phyloP scores from a whole-genome alignment of 1,284 basidiomycete genomes.

The Filobasidium uniguttulatum region DNA sequence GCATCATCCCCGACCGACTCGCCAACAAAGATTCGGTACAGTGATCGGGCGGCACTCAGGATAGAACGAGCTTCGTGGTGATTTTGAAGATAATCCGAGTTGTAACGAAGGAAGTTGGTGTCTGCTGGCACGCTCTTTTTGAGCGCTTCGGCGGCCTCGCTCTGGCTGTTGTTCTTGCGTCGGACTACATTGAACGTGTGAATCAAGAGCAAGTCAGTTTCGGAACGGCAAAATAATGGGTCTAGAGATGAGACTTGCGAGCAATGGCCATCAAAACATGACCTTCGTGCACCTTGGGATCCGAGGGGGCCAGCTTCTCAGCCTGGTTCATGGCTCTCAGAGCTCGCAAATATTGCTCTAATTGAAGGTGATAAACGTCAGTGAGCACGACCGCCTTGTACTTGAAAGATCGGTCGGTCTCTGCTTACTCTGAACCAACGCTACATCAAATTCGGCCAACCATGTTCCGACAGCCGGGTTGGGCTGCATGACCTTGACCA shows the following conservation, averaged over 20 bases:
- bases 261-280: conserved; percentile 50
- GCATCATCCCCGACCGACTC: not conserved
- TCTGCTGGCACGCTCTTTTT: conserved; percentile 3
- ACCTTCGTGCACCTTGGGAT: conserved; percentile 58
- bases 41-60: conserved; percentile 11
- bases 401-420: not conserved
- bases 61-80: conserved; percentile 11
- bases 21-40: conserved; percentile 9
- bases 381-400: not conserved
- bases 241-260: conserved; percentile 36
- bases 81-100: conserved; percentile 13
- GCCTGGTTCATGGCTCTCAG: conserved; percentile 54
- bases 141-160: not conserved
- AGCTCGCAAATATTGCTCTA: conserved; percentile 71
- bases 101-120: conserved; percentile 5
- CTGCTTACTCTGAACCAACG: conserved; percentile 61
- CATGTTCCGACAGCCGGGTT: conserved; percentile 49
- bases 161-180: not conserved
- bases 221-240: not conserved
- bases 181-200: not conserved
- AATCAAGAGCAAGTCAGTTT: not conserved
- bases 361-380: not conserved
- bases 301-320: conserved; percentile 44
- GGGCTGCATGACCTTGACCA: conserved; percentile 54
- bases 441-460: conserved; percentile 66